Percentiles rank a stretch among this genome's conserved stretches.
Conservation (phyloP, 139 green algal species). For the Chlamydomonas eustigma region DNA sequence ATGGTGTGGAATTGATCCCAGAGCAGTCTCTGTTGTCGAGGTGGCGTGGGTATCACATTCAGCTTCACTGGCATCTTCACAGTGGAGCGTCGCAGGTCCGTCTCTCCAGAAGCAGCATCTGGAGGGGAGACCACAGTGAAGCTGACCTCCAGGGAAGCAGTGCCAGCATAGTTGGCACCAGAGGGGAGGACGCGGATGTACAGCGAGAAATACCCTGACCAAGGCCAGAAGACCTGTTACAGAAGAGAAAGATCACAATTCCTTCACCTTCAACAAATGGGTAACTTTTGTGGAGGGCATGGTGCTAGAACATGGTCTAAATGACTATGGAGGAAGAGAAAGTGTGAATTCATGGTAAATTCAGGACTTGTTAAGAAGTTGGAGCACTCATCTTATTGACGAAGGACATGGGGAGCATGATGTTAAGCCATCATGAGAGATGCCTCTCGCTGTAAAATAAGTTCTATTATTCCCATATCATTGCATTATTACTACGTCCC, state of each 20-base stretch:
- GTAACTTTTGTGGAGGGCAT: too few species aligned
- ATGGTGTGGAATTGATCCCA: constrained; percentile 96
- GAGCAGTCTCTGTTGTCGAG: constrained; percentile 75
- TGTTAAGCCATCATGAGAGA: too few species aligned
- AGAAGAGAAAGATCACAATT: background rate
- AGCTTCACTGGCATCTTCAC: constrained; percentile 64
- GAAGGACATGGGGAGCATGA: too few species aligned
- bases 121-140: constrained; percentile 77
- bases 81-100: background rate
- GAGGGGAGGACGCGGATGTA: constrained; percentile 71
- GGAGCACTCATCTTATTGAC: too few species aligned
- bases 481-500: background rate
- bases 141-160: constrained; percentile 41
- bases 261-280: too few species aligned
- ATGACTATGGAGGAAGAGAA: too few species aligned
- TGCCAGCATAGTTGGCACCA: constrained; percentile 34
- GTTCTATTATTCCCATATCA: too few species aligned
- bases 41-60: constrained; percentile 65
- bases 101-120: background rate
- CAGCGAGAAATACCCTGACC: constrained; percentile 88
- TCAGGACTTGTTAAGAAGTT: too few species aligned
- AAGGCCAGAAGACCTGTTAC: constrained; percentile 87
- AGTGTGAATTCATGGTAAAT: too few species aligned
- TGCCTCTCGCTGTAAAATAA: too few species aligned
- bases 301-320: too few species aligned